Evolutionary conservation across 2,329 filamentous ascomycete genomes (phyloP), one percentile per base, ranked within the genome.

Genomic region (Leptographium wingfieldii): DNA sequence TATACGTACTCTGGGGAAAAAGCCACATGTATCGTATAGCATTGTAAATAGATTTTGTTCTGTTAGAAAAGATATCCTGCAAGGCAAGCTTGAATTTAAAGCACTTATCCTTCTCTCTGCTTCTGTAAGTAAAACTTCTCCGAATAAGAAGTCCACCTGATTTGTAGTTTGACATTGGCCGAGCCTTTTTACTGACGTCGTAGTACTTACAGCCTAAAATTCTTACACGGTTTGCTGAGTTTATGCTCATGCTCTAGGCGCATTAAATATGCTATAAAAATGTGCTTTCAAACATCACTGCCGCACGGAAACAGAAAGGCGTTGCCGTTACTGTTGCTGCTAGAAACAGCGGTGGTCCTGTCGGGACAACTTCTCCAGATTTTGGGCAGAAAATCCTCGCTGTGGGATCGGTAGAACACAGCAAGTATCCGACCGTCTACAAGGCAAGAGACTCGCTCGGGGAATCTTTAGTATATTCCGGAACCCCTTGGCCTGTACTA

Each of bases 101-200:
- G 43, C 43, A 48, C 1, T 48, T 12, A 48, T 48, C 43, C 31
- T 31, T 31, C 31, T 31, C 7, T 73, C 60, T 78, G 75, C 10
- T 68, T 70, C 5, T 38, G 11, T 11, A 11, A 38, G 35, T 19
- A n/a, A 46, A 46, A 9, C n/a, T 46, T 46, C 43, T 46, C 43
- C 5, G 43, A 46, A 46, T n/a, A 46, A 9, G 19, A 9, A 43
- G 40, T 43, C 40, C 40, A 9, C 16, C 40, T 43, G 40, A 43
- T 43, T 43, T 14, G 40, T 43, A 43, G 40, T 43, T 14, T 19
- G 40, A 19, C 40, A 43, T 6, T 43, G 40, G 40, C 40, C 40
- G 40, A 43, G 40, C 40, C 40, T 43, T 43, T 43, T 43, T 43
- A 5, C 16, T 14, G 40, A 43, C 40, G 40, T 16, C 40, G 40